Base-by-base conservation (phyloP, 2,329 filamentous ascomycete genomes). In the Xenosphaeropsis pyriputrescens region DNA sequence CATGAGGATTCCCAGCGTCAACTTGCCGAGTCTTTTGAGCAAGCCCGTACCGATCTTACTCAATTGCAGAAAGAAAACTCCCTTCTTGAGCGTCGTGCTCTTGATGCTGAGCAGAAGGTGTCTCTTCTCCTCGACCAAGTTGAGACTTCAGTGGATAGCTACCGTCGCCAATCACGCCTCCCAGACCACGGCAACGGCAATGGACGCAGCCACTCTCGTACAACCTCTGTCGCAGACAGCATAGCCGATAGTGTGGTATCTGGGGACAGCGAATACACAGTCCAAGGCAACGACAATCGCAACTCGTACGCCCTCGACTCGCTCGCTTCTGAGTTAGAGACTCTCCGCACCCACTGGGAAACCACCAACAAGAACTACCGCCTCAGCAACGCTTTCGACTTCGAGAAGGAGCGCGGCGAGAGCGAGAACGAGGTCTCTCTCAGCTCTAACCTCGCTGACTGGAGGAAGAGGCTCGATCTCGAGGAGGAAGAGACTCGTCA, bases 351-450 rank as follows among this genome's bases (percentile, higher is more conserved):
- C 37, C 88, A 95, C 51, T 98, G 91, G 91, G 86, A 96, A 61
- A 85, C 80, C 30, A 94, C 86, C 11, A 95, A 89, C 62, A 91
- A 93, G 59, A 93, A 85, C 51, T 95, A 96, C 58, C 80, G 91
- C 17, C 64, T 95, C 33, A 93, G 85, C 58, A 88, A 80, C 52
- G 77, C 82, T 37, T 93, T 93, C 50, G 88, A 95, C 54, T 88
- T 93, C 49, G 49, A 58, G 18, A 49, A 64, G 45, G 48, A 49
- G 32, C 53, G 52, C 37, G 49, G 45, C 9, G 59, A 63, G 15
- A 64, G 67, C 30, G 57, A 39, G 3, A 42, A 41, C 16, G 60
- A 61, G 5, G 50, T 64, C 12, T 72, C 66, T 17, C 62, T 85
- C 47, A 85, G 73, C 50, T 79, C 79, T 53, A 85, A 75, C 49